Evolutionary conservation across 148 eudicot species (phyloP), one percentile per base, ranked within the genome.

Genomic region (Camellia granthamiana): DNA sequence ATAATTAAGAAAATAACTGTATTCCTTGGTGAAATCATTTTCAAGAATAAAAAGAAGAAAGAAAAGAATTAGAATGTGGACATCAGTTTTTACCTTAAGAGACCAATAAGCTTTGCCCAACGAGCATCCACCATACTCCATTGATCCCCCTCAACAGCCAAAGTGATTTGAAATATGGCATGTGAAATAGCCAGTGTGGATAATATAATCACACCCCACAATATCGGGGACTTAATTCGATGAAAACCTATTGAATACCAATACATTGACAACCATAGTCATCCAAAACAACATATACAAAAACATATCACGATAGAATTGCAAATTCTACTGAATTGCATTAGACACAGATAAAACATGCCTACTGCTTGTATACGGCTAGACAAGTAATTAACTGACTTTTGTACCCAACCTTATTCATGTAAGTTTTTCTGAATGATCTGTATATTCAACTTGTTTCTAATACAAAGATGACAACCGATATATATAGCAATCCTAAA

Each of bases 21-120:
- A 43, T 70, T 70, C 38, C 41, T 71, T 65, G 49, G 44, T 16
- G 52, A 42, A 77, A 14, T 10, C 18, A 30, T 14, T 1, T 4
- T 13, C 8, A 3, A 19, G 59, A 19, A 43, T 2, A 23, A 56
- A 44, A 63, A 21, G 10, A 30, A 30, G 76, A 65, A 59, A 61
- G 58, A 4, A 56, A 56, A 30, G 13, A n/a, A 55, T 74, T 30
- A 74, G 59, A 74, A 42, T 76, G 55, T 61, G 38, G 61, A 56
- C 65, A 74, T 46, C 44, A 56, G 38, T 14, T 51, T 18, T 72
- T 78, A 87, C 85, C 84, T 87, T 19, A 69, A 69, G 55, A 87
- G 82, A 79, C 89, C 89, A 58, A 79, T 73, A 55, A 87, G 78
- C 58, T 82, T 80, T 38, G 72, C 81, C 89, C 89, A 87, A 73